These are phyloP conservation scores for Pseudocercospora ulei DNA, from an alignment of 2,329 filamentous ascomycete genomes.

Conservation along the genomic window DNA sequence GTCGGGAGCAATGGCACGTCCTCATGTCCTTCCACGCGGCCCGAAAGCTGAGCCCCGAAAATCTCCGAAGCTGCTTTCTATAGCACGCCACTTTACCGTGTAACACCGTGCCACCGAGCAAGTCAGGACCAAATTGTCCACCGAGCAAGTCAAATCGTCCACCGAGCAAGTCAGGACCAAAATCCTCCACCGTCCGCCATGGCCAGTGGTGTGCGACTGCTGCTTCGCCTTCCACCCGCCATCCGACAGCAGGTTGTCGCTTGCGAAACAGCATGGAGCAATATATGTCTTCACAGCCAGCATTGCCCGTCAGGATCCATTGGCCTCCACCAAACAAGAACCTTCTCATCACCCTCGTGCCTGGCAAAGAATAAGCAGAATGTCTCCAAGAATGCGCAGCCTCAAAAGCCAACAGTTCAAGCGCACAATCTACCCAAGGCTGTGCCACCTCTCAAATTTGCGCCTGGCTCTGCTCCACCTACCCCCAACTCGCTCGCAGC, in stretches of 20 bases:
- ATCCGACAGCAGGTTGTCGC: conserved; percentile 20
- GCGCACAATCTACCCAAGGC: conserved; percentile 14
- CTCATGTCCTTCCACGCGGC: conserved; percentile 11
- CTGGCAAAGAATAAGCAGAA: conserved; percentile 13
- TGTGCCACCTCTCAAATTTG: background rate
- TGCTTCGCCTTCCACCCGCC: conserved; percentile 23
- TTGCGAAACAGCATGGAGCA: conserved; percentile 1
- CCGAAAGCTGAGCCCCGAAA: conserved; percentile 9
- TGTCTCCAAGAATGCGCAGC: conserved; percentile 13
- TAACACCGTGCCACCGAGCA: conserved; percentile 7
- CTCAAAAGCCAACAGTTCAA: conserved; percentile 12
- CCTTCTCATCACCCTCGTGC: conserved; percentile 6
- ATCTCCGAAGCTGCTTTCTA: conserved; percentile 3
- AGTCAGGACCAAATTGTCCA: no score
- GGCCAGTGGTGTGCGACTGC: conserved; percentile 13
- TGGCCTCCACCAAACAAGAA: conserved; percentile 3
- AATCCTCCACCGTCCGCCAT: no score
- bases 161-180: no score
- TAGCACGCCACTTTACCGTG: conserved; percentile 15
- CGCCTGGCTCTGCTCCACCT: background rate
- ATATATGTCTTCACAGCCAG: background rate
- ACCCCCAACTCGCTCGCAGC: background rate
- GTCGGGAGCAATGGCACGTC: conserved; percentile 15
- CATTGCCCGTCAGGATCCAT: conserved; percentile 1
- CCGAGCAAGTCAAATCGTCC: no score